Conservation (phyloP, 345 rosid species). For the Citrus mangshanensis region DNA sequence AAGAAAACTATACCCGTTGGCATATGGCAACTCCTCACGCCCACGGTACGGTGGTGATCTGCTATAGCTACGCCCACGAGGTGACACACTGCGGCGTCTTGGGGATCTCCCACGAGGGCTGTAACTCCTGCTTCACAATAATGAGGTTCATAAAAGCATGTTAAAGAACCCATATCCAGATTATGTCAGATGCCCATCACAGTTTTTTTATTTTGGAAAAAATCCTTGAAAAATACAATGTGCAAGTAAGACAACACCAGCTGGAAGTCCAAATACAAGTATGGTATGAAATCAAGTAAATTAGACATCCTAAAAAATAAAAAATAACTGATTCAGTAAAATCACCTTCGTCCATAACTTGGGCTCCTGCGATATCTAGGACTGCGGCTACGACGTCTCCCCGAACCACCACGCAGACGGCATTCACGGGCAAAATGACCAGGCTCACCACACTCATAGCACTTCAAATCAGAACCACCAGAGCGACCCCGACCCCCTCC, state of each 20-base stretch:
- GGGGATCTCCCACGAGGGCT: conserved; percentile 92
- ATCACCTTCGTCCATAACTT: conserved; percentile 76
- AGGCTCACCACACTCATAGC: conserved; percentile 89
- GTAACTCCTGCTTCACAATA: conserved; percentile 52
- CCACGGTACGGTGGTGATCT: conserved; percentile 82
- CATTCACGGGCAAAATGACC: conserved; percentile 97
- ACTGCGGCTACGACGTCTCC: conserved; percentile 79
- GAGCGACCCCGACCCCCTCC: conserved; percentile 72
- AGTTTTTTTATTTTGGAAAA: background rate
- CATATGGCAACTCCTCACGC: conserved; percentile 80
- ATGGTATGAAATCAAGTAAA: background rate
- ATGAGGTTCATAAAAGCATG: background rate
- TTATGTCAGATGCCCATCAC: background rate
- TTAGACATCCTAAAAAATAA: background rate
- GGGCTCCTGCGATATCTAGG: conserved; percentile 87
- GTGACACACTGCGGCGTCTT: conserved; percentile 80
- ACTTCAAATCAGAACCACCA: conserved; percentile 85
- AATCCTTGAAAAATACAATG: background rate
- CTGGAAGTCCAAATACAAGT: background rate
- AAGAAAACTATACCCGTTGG: conserved; percentile 64
- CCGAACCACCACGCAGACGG: conserved; percentile 63
- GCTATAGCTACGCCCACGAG: conserved; percentile 87
- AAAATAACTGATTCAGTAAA: background rate
- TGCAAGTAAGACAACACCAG: background rate
- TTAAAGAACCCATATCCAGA: background rate